Evolutionary conservation across 2,329 filamentous ascomycete genomes (phyloP), one percentile per base, ranked within the genome.

Genomic region (Talaromyces sp.): DNA sequence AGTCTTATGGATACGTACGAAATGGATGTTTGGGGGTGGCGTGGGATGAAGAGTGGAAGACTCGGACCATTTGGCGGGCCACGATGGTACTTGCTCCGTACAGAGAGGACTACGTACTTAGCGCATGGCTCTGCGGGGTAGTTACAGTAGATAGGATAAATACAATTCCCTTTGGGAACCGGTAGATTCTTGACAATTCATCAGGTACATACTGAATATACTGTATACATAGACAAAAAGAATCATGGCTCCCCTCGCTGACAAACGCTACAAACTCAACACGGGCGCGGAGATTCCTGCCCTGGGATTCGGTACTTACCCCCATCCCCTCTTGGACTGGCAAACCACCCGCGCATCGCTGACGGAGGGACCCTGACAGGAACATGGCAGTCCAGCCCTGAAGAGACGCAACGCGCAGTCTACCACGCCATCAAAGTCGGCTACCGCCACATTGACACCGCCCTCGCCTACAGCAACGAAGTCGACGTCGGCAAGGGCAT

Each of bases 401-500:
- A 76, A 65, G 74, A 79, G 9, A 78, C 77, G 1, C 81, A 83
- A 69, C 72, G 72, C 23, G 80, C 81, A 1, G 82, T 84, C 8
- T 64, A 70, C 5, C 77, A 80, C 57, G 80, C 79, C 4, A 71
- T 84, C 48, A 77, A 81, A 66, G 74, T 73, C 4, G 83, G 83
- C 21, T 85, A 84, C 67, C 74, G 82, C 28, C 83, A 85, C 67
- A 84, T 85, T 62, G 83, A 84, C 67, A 82, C 81, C 0, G 81
- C 81, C 8, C 48, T 60, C 31, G 62, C 50, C 31, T 63, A 63
- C 58, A 18, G 31, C 31, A 63, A 63, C 62, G 58, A 63, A 72
- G 81, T 81, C 59, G 86, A 88, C 60, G 86, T 89, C 0, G 89
- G 87, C 9, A 77, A 82, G 66, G 62, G 58, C 25, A 60, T 63